phyloP scores from a whole-genome alignment of 2,329 filamentous ascomycete species.

The Microcyclospora pomicola region DNA sequence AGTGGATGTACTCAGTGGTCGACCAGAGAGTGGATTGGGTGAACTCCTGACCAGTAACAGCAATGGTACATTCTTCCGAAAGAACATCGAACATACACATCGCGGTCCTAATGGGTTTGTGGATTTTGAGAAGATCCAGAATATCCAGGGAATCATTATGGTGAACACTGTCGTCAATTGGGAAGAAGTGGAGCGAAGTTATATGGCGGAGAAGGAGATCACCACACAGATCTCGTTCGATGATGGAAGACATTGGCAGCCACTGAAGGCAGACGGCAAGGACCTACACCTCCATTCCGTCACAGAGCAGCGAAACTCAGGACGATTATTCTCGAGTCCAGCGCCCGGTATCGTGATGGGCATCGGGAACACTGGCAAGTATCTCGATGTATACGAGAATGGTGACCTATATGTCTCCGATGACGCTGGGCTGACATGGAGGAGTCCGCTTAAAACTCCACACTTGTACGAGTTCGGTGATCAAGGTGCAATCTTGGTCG shows the following conservation, averaged over 20 bases:
- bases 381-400: conserved; percentile 55
- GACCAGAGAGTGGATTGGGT: conserved; percentile 53
- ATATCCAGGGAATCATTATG: conserved; percentile 83
- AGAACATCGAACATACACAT: conserved; percentile 86
- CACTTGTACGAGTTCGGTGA: conserved; percentile 97
- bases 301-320: conserved; percentile 67
- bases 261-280: conserved; percentile 52
- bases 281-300: conserved; percentile 83
- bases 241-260: conserved; percentile 69
- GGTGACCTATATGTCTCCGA: conserved; percentile 80
- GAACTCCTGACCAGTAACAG: conserved; percentile 92
- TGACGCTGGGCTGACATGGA: conserved; percentile 80
- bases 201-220: conserved; percentile 48
- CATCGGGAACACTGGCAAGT: conserved; percentile 74
- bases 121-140: conserved; percentile 87
- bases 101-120: conserved; percentile 62
- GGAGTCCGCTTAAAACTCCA: conserved; percentile 56
- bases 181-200: conserved; percentile 52
- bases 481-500: conserved; percentile 76
- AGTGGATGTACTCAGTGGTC: conserved; percentile 71
- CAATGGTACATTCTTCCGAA: conserved; percentile 89
- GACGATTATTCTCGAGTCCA: conserved; percentile 81
- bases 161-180: conserved; percentile 84
- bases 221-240: conserved; percentile 84
- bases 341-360: conserved; percentile 91